Evolutionary conservation across 208 protist genomes (phyloP).

Genomic region (Blechomonas ayalai): DNA sequence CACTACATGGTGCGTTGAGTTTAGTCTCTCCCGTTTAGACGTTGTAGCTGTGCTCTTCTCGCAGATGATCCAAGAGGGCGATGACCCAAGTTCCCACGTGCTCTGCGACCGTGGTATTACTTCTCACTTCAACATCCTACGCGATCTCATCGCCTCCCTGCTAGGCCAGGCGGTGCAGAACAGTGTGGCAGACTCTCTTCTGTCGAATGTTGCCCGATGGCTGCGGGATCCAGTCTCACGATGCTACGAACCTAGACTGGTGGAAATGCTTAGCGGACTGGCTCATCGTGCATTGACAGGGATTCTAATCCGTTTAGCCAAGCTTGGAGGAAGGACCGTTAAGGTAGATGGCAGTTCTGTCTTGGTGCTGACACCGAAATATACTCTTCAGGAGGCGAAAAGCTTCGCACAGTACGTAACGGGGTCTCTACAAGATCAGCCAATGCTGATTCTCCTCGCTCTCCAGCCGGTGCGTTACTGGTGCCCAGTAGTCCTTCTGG

Average conservation of each 20-base stretch:
- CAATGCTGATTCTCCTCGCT: slow-evolving; percentile 82
- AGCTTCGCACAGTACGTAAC: slow-evolving; percentile 75
- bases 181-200: slow-evolving; percentile 53
- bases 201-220: slow-evolving; percentile 80
- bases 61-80: slow-evolving; percentile 82
- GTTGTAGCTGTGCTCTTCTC: slow-evolving; percentile 87
- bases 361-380: slow-evolving; percentile 74
- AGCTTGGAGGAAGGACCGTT: slow-evolving; percentile 76
- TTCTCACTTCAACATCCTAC: slow-evolving; percentile 86
- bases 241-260: slow-evolving; percentile 80
- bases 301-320: slow-evolving; percentile 73
- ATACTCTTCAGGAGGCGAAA: slow-evolving; percentile 64
- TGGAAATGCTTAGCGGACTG: slow-evolving; percentile 66
- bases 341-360: slow-evolving; percentile 70
- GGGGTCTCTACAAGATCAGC: slow-evolving; percentile 73
- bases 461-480: slow-evolving; percentile 74
- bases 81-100: slow-evolving; percentile 61
- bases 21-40: slow-evolving; percentile 77
- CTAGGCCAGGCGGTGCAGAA: slow-evolving; percentile 65
- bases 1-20: slow-evolving; percentile 78
- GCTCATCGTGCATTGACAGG: slow-evolving; percentile 73
- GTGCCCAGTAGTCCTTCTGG: slow-evolving; percentile 63
- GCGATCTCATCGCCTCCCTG: slow-evolving; percentile 80
- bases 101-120: slow-evolving; percentile 78
- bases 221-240: slow-evolving; percentile 68